phyloP scores from a whole-genome alignment of 345 rosid species.

The Clarkia xantiana region DNA sequence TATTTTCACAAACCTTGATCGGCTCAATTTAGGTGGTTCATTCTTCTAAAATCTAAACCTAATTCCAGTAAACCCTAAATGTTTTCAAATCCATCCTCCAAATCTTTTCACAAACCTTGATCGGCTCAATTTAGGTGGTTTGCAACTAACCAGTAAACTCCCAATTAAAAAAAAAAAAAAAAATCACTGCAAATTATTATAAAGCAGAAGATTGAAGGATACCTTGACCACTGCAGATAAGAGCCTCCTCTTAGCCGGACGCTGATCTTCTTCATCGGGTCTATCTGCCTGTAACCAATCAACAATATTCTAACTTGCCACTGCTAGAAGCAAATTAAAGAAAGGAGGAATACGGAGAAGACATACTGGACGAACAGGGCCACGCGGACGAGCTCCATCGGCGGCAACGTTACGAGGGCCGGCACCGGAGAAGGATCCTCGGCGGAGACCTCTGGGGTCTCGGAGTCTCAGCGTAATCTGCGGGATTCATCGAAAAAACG shows the following conservation, averaged over 20 bases:
- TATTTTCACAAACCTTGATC: too few species aligned
- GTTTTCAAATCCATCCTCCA: too few species aligned
- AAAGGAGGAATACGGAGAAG: not conserved
- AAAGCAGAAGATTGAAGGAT: not conserved
- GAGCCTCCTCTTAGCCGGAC: slow-evolving; percentile 75
- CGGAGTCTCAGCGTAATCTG: slow-evolving; percentile 85
- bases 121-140: too few species aligned
- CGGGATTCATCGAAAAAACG: not conserved
- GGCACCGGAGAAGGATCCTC: slow-evolving; percentile 44
- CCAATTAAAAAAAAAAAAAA: too few species aligned
- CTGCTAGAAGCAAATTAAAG: not conserved
- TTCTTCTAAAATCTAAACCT: too few species aligned
- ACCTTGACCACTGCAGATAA: slow-evolving; percentile 96
- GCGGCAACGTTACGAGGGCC: slow-evolving; percentile 47
- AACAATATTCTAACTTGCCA: not conserved
- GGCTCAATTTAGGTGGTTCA: too few species aligned
- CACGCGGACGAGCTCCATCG: slow-evolving; percentile 48
- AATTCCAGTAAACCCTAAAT: too few species aligned
- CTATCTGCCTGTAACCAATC: slow-evolving; percentile 50
- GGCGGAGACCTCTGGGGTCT: slow-evolving; percentile 90
- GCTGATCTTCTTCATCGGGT: slow-evolving; percentile 58
- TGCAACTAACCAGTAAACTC: too few species aligned
- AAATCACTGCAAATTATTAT: too few species aligned
- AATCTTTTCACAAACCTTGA: too few species aligned
- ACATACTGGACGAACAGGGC: slow-evolving; percentile 45